Evolutionary conservation across 1,284 basidiomycete species (phyloP).

Genomic region (Tetrapyrgos nigripes): DNA sequence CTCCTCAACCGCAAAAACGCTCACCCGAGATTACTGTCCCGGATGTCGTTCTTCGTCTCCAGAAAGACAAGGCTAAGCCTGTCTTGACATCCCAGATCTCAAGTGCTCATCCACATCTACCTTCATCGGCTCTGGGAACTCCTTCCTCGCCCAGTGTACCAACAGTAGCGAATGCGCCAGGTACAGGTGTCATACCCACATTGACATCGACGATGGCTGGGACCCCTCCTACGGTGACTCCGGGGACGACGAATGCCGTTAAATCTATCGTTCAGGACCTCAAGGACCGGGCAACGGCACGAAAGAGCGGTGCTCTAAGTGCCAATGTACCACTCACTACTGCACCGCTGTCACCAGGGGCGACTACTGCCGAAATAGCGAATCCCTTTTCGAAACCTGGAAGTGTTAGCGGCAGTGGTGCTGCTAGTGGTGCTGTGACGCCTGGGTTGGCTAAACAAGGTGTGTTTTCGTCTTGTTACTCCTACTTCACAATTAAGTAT

Average conservation of each 20-base stretch:
- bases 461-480: neutral
- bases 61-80: neutral
- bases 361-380: neutral
- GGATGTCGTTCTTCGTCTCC: neutral
- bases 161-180: neutral
- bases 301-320: neutral
- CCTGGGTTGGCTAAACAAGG: neutral
- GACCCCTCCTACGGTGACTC: slow-evolving; percentile 24
- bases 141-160: neutral
- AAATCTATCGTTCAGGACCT: slow-evolving; percentile 73
- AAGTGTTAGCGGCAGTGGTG: neutral
- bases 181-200: slow-evolving; percentile 18
- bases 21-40: neutral
- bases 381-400: slow-evolving; percentile 10
- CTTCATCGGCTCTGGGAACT: neutral
- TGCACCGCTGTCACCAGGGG: neutral
- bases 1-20: neutral
- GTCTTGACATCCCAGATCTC: no score
- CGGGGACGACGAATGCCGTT: slow-evolving; percentile 9
- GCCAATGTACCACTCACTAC: slow-evolving; percentile 2
- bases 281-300: slow-evolving; percentile 57
- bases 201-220: slow-evolving; percentile 16
- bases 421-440: neutral
- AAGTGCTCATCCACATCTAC: neutral
- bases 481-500: neutral